Base-by-base conservation (phyloP, 2,329 filamentous ascomycete genomes). In the Aspergillus proliferans region DNA sequence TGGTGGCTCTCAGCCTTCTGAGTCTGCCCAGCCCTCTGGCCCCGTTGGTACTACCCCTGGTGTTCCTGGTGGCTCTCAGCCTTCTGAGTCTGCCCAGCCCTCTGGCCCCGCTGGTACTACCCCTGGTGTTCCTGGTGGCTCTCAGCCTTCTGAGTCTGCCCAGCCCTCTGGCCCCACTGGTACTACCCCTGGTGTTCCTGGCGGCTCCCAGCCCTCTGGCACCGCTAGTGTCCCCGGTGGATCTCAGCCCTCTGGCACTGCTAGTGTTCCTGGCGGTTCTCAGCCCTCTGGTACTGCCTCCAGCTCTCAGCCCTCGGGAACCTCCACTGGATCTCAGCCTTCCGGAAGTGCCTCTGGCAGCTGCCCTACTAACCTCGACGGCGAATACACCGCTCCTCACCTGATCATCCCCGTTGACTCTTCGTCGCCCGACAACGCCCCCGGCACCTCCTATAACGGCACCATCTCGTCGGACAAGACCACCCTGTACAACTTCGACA, bases 401-500 rank as follows among this genome's bases (percentile, higher is more conserved):
- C 71, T 85, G 48, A 84, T 87, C 59, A 66, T 86, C 28, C 78
- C 81, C 4, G 66, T 86, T 53, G 74, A 82, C 67, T 76, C 75
- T 3, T 66, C 72, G 14, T 67, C 76, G 14, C 81, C 83, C 0
- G 65, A 77, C 61, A 73, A 67, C 3, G 70, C 77, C 0, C 67
- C 69, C 40, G 82, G 82, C 6, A 81, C 76, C 2, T 75, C 73
- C 1, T 78, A 72, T 68, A 77, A 79, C 54, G 83, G 81, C 47
- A 74, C 76, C 9, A 71, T 85, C 34, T 78, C 77, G 10, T 66
- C 72, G 15, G 71, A 66, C 18, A 65, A 79, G 44, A 79, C 78
- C 8, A 77, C 78, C 10, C 77, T 86, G 60, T 87, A 84, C 77
- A 85, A 85, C 71, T 87, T 87, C 68, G 82, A 85, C 60, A 79